Evolutionary conservation across 306 rosid species (phyloP), one percentile per base, ranked within the genome.

Genomic region (Begonia peltatifolia): DNA sequence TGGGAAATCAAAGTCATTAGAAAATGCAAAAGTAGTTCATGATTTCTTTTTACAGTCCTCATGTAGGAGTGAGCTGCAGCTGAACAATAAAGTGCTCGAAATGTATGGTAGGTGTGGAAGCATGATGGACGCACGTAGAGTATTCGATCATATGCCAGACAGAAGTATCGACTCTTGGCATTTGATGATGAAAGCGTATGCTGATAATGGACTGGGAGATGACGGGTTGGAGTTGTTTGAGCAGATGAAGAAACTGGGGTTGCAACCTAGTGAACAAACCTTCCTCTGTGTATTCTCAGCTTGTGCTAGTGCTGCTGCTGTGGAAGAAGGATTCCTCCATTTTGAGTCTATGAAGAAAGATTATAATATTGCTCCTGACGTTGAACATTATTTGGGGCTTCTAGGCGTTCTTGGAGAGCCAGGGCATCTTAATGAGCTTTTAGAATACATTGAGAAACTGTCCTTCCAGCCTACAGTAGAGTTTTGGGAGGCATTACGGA

Each of bases 281-380:
- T 67, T 88, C 64, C 80, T 77, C 23, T 72, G 62, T 0, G 86
- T 88, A 25, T 65, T 88, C 44, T 71, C 74, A 2, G 88, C 94
- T 54, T 88, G 94, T 74, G 94, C 79, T 15, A 81, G 93, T 69
- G 94, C 86, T 5, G 85, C 74, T 68, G 93, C 94, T 25, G 84
- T 81, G 67, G 92, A 81, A 63, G 96, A 87, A 63, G 96, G 79
- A 9, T 78, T 71, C 62, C 43, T 87, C 12, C 71, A 83, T 71
- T 80, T 87, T 14, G 80, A 87, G 41, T 71, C 87, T 0, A 80
- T 83, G 89, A 76, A 80, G 62, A 63, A 59, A 10, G 76, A 82
- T 64, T 75, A 75, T n/a, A 84, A 82, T 43, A 77, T 79, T 68
- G 54, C 52, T 38, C 94, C 87, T 0, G 64, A 61, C 8, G 15